Evolutionary conservation across 1,284 basidiomycete genomes (phyloP), one percentile per base, ranked within the genome.

Genomic region (Leccinum variabile): DNA sequence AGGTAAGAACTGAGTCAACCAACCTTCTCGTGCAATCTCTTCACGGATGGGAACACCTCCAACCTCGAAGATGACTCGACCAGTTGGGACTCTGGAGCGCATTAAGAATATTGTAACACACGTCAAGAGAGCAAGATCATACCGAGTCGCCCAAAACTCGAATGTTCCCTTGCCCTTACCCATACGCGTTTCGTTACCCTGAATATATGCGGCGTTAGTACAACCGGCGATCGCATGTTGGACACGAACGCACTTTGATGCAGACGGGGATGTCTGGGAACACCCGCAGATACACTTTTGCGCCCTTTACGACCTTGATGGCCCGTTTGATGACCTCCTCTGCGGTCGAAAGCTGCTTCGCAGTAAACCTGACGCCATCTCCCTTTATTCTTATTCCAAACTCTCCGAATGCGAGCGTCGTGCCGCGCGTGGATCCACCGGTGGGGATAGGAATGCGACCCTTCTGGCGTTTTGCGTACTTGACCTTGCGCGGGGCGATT

Each of bases 141-240:
- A 94, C 93, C 93, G 86, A 65, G 93, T 95, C 39, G 96, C 94
- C 97, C 97, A 98, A 77, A 86, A 98, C 75, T 98, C 97, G 71
- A 98, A 99, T 0, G 91, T 87, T 55, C 97, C 97, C 78, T 99
- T 99, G 63, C 97, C 97, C 79, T 98, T 98, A 54, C 97, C 97
- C 97, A 99, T 99, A 86, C 97, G 92, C 7, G 96, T 97, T 77
- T 99, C 97, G 72, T 98, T 98, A 60, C 97, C 97, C 91, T 94
- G 61, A 8, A 28, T 16, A 39, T 49, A 54, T 55, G 52, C n/a
- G 2, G 8, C 35, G 13, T 74, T 22, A 69, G n/a, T 22, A 25
- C 32, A 10, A 6, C 7, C 8, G 18, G 6, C 2, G 39, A 5
- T 5, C 18, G 44, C 14, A 32, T 11, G 13, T 1, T 52, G 41